Evolutionary conservation across 2,329 filamentous ascomycete genomes (phyloP).

Genomic region (Diaporthe capsici): DNA sequence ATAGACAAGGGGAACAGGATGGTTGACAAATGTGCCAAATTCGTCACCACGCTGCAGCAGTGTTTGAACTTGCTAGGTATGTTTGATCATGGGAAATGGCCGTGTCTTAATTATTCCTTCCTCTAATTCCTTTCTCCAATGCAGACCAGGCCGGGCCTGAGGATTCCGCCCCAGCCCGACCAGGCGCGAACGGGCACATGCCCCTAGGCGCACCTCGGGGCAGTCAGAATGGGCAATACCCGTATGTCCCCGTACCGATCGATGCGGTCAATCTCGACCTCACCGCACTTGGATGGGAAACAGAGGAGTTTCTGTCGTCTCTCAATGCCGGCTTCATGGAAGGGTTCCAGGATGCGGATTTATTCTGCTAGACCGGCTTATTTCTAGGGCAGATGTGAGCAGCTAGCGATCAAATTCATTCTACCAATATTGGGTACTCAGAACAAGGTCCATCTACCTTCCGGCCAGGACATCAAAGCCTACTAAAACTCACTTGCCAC

Average conservation of each 20-base stretch:
- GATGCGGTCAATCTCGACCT: constrained; percentile 37
- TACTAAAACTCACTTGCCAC: background rate
- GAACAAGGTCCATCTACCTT: background rate
- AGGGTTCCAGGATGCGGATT: constrained; percentile 31
- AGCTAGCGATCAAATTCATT: background rate
- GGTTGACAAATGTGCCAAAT: constrained; percentile 43
- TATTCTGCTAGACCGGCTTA: constrained; percentile 28
- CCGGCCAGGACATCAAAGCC: background rate
- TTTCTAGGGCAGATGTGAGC: background rate
- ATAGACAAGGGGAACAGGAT: constrained; percentile 42
- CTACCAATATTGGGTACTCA: background rate
- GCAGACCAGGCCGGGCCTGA: background rate
- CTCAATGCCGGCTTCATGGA: constrained; percentile 21
- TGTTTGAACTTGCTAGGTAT: constrained; percentile 40
- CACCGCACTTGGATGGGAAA: constrained; percentile 37
- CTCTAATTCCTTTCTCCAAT: background rate
- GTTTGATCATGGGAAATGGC: background rate
- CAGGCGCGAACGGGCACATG: background rate
- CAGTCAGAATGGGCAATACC: constrained; percentile 26
- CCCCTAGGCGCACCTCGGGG: background rate
- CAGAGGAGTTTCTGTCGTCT: constrained; percentile 24
- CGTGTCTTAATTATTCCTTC: too few species aligned
- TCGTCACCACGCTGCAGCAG: constrained; percentile 35
- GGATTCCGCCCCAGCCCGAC: background rate
- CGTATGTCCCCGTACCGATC: constrained; percentile 34